Evolutionary conservation across 1,284 basidiomycete species (phyloP).

Genomic region (Cutaneotrichosporon daszewskae): DNA sequence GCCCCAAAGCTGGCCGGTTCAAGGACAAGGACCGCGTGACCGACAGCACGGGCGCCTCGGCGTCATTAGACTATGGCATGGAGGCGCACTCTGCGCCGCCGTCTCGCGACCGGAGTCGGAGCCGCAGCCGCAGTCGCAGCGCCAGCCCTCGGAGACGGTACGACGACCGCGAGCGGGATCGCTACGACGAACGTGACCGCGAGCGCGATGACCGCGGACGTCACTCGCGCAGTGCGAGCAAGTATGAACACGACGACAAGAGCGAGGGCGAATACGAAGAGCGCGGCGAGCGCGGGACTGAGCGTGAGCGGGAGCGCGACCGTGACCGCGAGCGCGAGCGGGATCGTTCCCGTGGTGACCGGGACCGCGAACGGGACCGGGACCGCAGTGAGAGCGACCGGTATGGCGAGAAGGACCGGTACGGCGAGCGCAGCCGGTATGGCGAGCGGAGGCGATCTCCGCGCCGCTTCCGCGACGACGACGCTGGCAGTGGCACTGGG

Average conservation of each 20-base stretch:
- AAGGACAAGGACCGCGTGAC: slow-evolving; percentile 42
- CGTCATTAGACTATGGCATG: slow-evolving; percentile 36
- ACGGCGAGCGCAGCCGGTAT: slow-evolving; percentile 9
- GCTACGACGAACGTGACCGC: slow-evolving; percentile 10
- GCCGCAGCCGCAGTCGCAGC: not conserved
- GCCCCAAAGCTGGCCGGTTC: slow-evolving; percentile 40
- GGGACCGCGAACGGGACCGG: slow-evolving; percentile 6
- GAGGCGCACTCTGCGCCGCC: slow-evolving; percentile 8
- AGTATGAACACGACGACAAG: slow-evolving; percentile 6
- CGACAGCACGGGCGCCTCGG: slow-evolving; percentile 16
- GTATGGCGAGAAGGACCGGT: slow-evolving; percentile 7
- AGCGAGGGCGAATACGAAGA: slow-evolving; percentile 17
- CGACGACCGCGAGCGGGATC: slow-evolving; percentile 9
- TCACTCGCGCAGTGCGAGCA: slow-evolving; percentile 7
- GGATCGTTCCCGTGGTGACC: not conserved
- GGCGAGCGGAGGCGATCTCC: slow-evolving; percentile 2
- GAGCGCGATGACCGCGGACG: slow-evolving; percentile 9
- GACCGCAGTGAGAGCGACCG: slow-evolving; percentile 5
- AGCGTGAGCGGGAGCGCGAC: slow-evolving; percentile 6
- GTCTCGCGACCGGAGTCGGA: slow-evolving; percentile 12
- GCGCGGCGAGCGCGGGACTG: slow-evolving; percentile 9
- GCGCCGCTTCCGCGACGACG: not conserved
- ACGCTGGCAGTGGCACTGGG: not conserved
- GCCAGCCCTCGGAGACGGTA: slow-evolving; percentile 7
- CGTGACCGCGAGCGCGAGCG: slow-evolving; percentile 7